Evolutionary conservation across 2,329 filamentous ascomycete genomes (phyloP), one percentile per base, ranked within the genome.

Genomic region (Pestalotiopsis sp.): DNA sequence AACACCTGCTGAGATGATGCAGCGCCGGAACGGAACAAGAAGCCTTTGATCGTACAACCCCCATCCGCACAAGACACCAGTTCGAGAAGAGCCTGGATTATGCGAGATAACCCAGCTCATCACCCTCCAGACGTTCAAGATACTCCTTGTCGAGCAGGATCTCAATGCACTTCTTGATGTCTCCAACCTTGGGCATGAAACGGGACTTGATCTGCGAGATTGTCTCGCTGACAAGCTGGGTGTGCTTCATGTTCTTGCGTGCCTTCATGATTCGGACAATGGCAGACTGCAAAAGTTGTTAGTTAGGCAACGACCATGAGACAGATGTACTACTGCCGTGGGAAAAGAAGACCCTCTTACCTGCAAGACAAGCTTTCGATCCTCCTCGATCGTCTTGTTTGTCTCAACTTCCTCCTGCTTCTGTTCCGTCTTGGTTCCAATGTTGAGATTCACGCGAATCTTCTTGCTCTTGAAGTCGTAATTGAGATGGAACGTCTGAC

Each of bases 251-350:
- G 84, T 92, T 93, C 90, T 99, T 98, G 70, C 96, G 92, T 3
- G 95, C 97, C 86, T 99, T 99, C 96, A 99, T 99, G 84, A 99
- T 98, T 77, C 96, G 93, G 68, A 99, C 96, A 80, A 99, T 98
- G 27, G 95, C 95, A 71, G 96, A 98, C 95, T 99, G 73, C 11
- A 68, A 65, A 71, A 58, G 14, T 65, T 49, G 27, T 68, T 72
- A 68, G 69, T n/a, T 52, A 9, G 14, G 17, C 4, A 7, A 66
- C 62, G 52, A 31, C 61, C 38, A 41, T 57, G 2, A 20, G 25
- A 57, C 60, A 31, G 38, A 61, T 12, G 38, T 7, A 52, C 58
- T 20, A 67, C 5, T 41, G 66, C 7, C 57, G 5, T 68, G 20
- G 31, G 66, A 68, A 67, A 36, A 72, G 31, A 31, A 31, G 7